Percentiles rank a stretch among this genome's conserved stretches.
phyloP scores from a whole-genome alignment of 2,329 filamentous ascomycete genomes.

The Aureobasidium uvarum region DNA sequence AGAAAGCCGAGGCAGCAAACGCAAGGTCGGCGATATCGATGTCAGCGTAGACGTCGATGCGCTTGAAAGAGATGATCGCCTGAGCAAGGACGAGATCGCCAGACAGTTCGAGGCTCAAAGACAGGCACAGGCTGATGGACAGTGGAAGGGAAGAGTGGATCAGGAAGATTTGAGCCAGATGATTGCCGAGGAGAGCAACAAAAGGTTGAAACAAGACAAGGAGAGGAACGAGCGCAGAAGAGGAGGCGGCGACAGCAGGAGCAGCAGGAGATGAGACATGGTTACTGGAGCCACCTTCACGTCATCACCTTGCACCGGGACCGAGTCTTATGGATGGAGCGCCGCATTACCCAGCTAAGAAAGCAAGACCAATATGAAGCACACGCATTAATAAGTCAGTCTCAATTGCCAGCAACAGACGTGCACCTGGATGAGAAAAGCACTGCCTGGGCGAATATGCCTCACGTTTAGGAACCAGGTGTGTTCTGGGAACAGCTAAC shows the following conservation, averaged over 20 bases:
- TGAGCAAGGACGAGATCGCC: slow-evolving; percentile 81
- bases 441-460: background rate
- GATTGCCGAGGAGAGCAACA: slow-evolving; percentile 90
- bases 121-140: slow-evolving; percentile 56
- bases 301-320: background rate
- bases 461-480: background rate
- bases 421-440: slow-evolving; percentile 11
- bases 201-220: slow-evolving; percentile 83
- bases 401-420: slow-evolving; percentile 9
- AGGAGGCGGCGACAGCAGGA: slow-evolving; percentile 45
- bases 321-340: background rate
- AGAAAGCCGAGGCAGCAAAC: slow-evolving; percentile 75
- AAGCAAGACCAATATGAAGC: slow-evolving; percentile 7
- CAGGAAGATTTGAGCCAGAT: slow-evolving; percentile 93
- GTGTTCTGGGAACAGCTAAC: background rate
- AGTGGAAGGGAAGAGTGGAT: slow-evolving; percentile 70
- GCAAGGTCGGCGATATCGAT: slow-evolving; percentile 90
- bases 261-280: slow-evolving; percentile 19
- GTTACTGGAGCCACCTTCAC: slow-evolving; percentile 12
- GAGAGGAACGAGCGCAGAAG: slow-evolving; percentile 63
- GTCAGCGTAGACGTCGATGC: slow-evolving; percentile 86
- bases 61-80: slow-evolving; percentile 68
- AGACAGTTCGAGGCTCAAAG: slow-evolving; percentile 73
- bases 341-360: slow-evolving; percentile 13
- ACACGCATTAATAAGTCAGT: slow-evolving; percentile 5